Evolutionary conservation across 164 flowering plant genomes (phyloP).

Genomic region (Sedum album): DNA sequence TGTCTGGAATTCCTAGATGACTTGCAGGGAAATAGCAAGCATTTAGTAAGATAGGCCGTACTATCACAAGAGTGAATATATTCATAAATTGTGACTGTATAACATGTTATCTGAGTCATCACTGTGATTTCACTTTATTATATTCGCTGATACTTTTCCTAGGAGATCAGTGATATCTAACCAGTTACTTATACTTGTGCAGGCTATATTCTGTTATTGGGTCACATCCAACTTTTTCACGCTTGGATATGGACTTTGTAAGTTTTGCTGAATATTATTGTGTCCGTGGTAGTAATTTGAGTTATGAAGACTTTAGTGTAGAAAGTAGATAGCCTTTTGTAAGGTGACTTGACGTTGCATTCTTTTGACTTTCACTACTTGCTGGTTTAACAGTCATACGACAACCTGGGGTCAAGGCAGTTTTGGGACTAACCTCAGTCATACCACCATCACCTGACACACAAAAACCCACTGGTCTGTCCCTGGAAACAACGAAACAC

Average conservation of each 20-base stretch:
- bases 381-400: conserved; percentile 31
- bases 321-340: too few relatives aligned
- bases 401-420: conserved; percentile 36
- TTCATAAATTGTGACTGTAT: too few relatives aligned
- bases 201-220: conserved; percentile 80
- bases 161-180: neutral
- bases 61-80: too few relatives aligned
- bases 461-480: conserved; percentile 19
- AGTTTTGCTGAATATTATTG: conserved; percentile 11
- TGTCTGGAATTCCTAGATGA: too few relatives aligned
- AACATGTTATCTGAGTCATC: too few relatives aligned
- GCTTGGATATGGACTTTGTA: conserved; percentile 51
- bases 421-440: conserved; percentile 29
- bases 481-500: conserved; percentile 24
- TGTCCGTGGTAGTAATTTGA: too few relatives aligned
- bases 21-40: too few relatives aligned
- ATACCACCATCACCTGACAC: conserved; percentile 9
- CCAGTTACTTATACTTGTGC: conserved; percentile 14
- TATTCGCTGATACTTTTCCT: neutral
- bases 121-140: too few relatives aligned
- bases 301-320: neutral
- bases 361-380: neutral
- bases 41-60: too few relatives aligned
- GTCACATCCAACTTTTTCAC: conserved; percentile 55
- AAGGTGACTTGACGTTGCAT: too few relatives aligned